Conservation (phyloP, 441 rosid species). For the Eugenia klotzschiana region DNA sequence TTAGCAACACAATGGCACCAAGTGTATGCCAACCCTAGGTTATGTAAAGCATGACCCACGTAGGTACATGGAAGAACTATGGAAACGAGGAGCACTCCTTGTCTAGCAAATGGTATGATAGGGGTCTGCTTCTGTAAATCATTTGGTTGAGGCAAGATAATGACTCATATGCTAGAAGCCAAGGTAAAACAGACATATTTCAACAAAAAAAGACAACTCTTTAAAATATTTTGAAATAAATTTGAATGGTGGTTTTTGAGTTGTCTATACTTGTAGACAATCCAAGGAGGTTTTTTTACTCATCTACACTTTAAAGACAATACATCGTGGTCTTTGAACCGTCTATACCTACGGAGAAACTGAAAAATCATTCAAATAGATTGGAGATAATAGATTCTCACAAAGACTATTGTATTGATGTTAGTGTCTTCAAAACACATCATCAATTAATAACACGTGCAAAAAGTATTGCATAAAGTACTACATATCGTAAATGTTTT, state of each 20-base stretch:
- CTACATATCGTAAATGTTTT: not conserved
- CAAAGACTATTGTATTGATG: not conserved
- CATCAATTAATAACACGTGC: not conserved
- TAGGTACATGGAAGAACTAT: not conserved
- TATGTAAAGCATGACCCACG: not conserved
- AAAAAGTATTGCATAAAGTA: not conserved
- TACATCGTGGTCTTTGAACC: no score
- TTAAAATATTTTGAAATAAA: no score
- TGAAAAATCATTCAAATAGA: no score
- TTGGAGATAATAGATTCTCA: not conserved
- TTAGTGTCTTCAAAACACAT: not conserved
- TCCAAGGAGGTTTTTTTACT: no score
- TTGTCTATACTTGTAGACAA: no score
- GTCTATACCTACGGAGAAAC: no score
- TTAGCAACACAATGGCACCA: not conserved
- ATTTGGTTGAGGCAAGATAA: not conserved
- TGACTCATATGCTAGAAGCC: not conserved
- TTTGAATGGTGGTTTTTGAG: no score
- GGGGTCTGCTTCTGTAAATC: not conserved
- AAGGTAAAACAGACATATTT: not conserved
- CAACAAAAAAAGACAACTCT: not conserved
- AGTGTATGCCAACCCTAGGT: not conserved
- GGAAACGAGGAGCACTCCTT: not conserved
- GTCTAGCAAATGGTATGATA: not conserved
- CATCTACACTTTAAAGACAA: no score